These are phyloP conservation scores for Talaromyces trachyspermus DNA, from an alignment of 495 filamentous ascomycete genomes.

Conservation along the genomic window DNA sequence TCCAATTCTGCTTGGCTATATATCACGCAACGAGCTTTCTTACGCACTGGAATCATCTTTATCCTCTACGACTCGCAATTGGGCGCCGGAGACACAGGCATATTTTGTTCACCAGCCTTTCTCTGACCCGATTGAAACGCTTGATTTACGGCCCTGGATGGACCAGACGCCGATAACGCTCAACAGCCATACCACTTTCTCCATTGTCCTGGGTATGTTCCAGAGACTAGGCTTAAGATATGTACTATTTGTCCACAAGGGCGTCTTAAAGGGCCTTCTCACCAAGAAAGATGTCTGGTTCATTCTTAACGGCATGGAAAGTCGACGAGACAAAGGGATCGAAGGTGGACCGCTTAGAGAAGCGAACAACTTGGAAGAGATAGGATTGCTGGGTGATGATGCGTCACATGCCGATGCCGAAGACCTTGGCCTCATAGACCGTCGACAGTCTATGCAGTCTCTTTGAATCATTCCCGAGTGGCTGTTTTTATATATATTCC, in stretches of 20 bases:
- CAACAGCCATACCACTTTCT: constrained; percentile 61
- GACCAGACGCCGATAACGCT: constrained; percentile 95
- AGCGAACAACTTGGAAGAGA: constrained; percentile 37
- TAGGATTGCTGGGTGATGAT: constrained; percentile 37
- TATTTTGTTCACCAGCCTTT: constrained; percentile 78
- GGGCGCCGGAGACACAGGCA: constrained; percentile 66
- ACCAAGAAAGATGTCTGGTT: constrained; percentile 99
- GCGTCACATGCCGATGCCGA: constrained; percentile 26
- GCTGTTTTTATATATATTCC: too few relatives aligned
- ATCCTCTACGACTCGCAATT: constrained; percentile 39
- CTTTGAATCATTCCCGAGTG: not conserved
- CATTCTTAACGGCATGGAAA: constrained; percentile 74
- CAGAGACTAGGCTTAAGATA: constrained; percentile 88
- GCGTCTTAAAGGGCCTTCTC: constrained; percentile 72
- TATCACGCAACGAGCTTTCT: constrained; percentile 82
- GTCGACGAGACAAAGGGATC: constrained; percentile 32
- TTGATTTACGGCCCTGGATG: constrained; percentile 95
- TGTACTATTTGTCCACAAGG: constrained; percentile 77
- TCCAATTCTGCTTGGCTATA: constrained; percentile 79
- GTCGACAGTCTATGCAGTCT: constrained; percentile 27
- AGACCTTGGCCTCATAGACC: constrained; percentile 29
- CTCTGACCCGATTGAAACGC: constrained; percentile 65
- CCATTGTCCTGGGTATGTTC: constrained; percentile 83
- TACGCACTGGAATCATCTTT: constrained; percentile 58
- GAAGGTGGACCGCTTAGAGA: constrained; percentile 31